phyloP scores from a whole-genome alignment of 2,329 filamentous ascomycete genomes.

The Colletotrichum lupini region DNA sequence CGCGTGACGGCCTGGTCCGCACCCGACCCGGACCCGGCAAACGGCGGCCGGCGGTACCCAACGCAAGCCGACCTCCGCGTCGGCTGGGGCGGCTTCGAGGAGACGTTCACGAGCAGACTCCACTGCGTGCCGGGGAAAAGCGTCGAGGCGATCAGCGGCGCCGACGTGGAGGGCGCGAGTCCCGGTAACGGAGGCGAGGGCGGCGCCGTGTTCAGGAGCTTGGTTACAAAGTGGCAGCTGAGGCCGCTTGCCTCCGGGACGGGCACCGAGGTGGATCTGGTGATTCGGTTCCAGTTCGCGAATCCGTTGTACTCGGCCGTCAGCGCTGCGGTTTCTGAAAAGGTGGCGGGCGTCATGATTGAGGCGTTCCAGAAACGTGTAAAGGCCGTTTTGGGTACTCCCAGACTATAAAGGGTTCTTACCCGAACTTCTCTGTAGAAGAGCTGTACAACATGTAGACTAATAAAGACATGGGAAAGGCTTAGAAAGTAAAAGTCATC shows the following conservation, averaged over 20 bases:
- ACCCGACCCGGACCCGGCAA: slow-evolving; percentile 57
- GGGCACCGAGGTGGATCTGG: slow-evolving; percentile 77
- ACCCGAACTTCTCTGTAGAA: background rate
- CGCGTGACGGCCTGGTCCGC: slow-evolving; percentile 80
- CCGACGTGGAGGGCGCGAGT: slow-evolving; percentile 51
- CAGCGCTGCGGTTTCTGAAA: slow-evolving; percentile 83
- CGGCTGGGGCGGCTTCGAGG: slow-evolving; percentile 85
- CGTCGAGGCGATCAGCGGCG: slow-evolving; percentile 83
- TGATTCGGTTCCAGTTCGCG: slow-evolving; percentile 84
- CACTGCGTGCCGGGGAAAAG: slow-evolving; percentile 78
- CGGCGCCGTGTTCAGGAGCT: slow-evolving; percentile 71
- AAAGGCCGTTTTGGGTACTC: slow-evolving; percentile 60
- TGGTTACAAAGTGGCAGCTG: slow-evolving; percentile 78
- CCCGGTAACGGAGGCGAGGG: slow-evolving; percentile 23
- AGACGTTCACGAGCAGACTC: slow-evolving; percentile 84
- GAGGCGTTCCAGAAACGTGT: slow-evolving; percentile 91
- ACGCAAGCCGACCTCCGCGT: slow-evolving; percentile 82
- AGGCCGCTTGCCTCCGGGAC: slow-evolving; percentile 52
- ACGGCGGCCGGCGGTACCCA: slow-evolving; percentile 68
- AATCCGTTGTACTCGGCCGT: slow-evolving; percentile 90
- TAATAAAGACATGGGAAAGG: background rate
- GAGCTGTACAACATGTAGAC: background rate
- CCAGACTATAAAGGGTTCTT: slow-evolving; percentile 6
- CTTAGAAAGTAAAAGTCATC: background rate
- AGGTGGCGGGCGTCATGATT: slow-evolving; percentile 89